These are phyloP conservation scores for Phytophthora brassicae DNA, from an alignment of 352 stramenopile species.

Conservation along the genomic window DNA sequence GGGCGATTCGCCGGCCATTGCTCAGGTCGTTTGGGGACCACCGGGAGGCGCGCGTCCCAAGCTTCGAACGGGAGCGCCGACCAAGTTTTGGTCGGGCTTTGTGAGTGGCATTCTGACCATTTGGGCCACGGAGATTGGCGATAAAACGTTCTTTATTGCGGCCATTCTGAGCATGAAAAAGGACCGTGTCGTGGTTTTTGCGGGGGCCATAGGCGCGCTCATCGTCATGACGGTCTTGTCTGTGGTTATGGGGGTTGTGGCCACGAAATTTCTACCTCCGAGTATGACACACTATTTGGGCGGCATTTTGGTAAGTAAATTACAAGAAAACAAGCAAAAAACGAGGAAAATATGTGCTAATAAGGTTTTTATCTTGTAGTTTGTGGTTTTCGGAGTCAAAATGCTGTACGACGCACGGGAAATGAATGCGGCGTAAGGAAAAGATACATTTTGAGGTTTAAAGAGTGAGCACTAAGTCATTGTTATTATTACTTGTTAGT, in stretches of 20 bases:
- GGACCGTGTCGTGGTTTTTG: conserved; percentile 94
- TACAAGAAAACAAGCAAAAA: too few relatives aligned
- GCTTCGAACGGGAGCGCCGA: conserved; percentile 45
- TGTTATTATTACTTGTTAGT: conserved; percentile 38
- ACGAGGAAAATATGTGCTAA: conserved; percentile 29
- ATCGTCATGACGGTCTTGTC: conserved; percentile 98
- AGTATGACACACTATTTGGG: conserved; percentile 96
- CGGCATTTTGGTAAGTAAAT: conserved; percentile 59
- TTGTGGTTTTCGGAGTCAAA: conserved; percentile 97
- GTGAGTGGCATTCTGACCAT: conserved; percentile 93
- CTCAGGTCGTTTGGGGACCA: conserved; percentile 10
- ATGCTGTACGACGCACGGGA: conserved; percentile 89
- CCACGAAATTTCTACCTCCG: conserved; percentile 93
- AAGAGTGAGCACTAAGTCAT: conserved; percentile 1
- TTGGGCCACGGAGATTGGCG: conserved; percentile 98
- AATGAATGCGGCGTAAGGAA: conserved; percentile 74
- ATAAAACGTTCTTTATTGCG: conserved; percentile 99
- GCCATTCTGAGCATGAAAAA: conserved; percentile 97
- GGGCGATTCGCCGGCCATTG: conserved; percentile 21
- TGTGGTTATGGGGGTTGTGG: conserved; percentile 96
- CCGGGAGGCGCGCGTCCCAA: conserved; percentile 17
- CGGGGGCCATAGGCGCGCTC: conserved; percentile 93
- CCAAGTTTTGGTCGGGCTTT: conserved; percentile 88
- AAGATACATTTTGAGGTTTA: not conserved
- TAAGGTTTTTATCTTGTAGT: conserved; percentile 53